These are phyloP conservation scores for Boletus bicolor DNA, from an alignment of 768 basidiomycete species.

Conservation along the genomic window DNA sequence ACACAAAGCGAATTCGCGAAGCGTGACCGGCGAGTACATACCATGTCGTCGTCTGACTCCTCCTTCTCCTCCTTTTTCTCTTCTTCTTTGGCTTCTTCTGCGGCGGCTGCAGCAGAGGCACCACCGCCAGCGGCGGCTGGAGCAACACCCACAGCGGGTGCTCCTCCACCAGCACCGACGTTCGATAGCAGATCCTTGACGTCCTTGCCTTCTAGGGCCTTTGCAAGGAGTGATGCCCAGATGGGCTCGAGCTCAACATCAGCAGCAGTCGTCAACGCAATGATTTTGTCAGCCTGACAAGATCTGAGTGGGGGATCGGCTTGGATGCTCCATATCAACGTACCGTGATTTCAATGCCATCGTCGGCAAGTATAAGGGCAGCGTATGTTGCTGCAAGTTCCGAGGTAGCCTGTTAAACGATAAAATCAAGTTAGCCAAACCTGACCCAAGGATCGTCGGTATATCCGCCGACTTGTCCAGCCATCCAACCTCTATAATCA, in stretches of 20 bases:
- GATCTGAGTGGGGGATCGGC: background rate
- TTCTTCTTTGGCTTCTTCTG: conserved; percentile 73
- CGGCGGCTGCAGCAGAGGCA: conserved; percentile 61
- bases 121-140: conserved; percentile 52
- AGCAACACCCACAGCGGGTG: conserved; percentile 62
- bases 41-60: conserved; percentile 77
- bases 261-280: conserved; percentile 80
- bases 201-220: conserved; percentile 97
- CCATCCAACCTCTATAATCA: conserved; percentile 21
- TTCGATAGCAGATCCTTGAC: conserved; percentile 93
- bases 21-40: background rate
- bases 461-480: conserved; percentile 8
- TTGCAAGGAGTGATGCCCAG: conserved; percentile 96
- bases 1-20: background rate
- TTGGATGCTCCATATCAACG: conserved; percentile 34
- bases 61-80: conserved; percentile 88
- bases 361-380: conserved; percentile 97
- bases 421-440: conserved; percentile 11
- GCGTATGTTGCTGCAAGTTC: conserved; percentile 97
- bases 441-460: background rate
- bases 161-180: conserved; percentile 91
- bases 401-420: conserved; percentile 40
- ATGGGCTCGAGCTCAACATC: conserved; percentile 88
- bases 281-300: conserved; percentile 86
- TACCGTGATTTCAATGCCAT: conserved; percentile 95